phyloP scores from a whole-genome alignment of 2,329 filamentous ascomycete genomes.

The Rhinocladiella similis region DNA sequence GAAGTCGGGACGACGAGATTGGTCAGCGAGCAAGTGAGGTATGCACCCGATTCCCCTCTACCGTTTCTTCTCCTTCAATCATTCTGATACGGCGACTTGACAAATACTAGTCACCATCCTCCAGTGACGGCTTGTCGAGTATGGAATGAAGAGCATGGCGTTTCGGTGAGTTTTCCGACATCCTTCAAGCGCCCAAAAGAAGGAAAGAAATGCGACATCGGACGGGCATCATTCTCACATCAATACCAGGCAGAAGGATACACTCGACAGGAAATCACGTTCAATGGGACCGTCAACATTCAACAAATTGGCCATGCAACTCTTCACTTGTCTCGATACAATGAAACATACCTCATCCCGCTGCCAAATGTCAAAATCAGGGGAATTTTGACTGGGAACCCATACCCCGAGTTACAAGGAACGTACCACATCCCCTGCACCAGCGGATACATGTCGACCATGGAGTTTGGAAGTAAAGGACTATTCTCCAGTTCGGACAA shows the following conservation, averaged over 20 bases:
- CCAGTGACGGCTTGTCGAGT: constrained; percentile 29
- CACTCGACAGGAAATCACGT: constrained; percentile 28
- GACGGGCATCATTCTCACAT: background rate
- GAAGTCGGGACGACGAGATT: constrained; percentile 21
- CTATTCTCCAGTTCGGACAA: constrained; percentile 16
- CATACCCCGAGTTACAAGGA: constrained; percentile 38
- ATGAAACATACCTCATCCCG: constrained; percentile 28
- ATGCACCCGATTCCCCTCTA: background rate
- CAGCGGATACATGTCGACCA: constrained; percentile 25
- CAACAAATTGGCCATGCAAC: constrained; percentile 26
- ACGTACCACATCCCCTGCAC: constrained; percentile 25
- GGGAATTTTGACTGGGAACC: constrained; percentile 46
- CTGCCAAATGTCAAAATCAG: constrained; percentile 27
- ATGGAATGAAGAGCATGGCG: constrained; percentile 28
- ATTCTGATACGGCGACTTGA: background rate
- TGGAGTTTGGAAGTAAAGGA: constrained; percentile 24
- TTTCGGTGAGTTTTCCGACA: constrained; percentile 18
- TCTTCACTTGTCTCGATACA: constrained; percentile 18
- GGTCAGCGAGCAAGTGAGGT: constrained; percentile 30
- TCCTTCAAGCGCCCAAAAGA: too few species aligned
- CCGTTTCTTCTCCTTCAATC: background rate
- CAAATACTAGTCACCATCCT: constrained; percentile 24
- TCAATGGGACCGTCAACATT: constrained; percentile 23
- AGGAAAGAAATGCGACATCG: background rate
- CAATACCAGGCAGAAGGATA: constrained; percentile 25